Base-by-base conservation (phyloP, 1,284 basidiomycete species). In the Ganoderma lucidum region DNA sequence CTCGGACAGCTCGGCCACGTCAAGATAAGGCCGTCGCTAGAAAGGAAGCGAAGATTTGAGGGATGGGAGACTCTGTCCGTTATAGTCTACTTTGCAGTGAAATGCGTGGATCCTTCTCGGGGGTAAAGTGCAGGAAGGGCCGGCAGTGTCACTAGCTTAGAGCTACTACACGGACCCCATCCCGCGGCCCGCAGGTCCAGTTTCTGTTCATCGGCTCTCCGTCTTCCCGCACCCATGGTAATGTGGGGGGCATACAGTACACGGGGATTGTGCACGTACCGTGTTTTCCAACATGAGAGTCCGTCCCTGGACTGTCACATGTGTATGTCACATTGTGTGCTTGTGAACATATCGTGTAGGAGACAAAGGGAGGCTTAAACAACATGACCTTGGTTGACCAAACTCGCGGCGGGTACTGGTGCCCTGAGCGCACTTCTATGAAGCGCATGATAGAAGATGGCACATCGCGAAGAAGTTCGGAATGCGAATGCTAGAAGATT, bases 121-220 rank as follows among this genome's bases (percentile, higher is more conserved):
- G 19, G 55, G 55, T 37, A 5, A 32, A 35, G 17, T 6, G 32
- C 8, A 9, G 0, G 28, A 35, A 56, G 30, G 53, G 32, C 55
- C 17, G 32, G 35, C 35, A 35, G 35, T 35, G 35, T 35, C 8
- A 35, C 35, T 23, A 23, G 23, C 23, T 14, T 32, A 55, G 45
- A 15, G 28, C 15, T 39, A 39, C 56, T 35, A 12, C n/a, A 23
- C 56, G 35, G 12, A 28, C 41, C 60, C 15, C 60, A 8, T 19
- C 58, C 41, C 37, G 51, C 48, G 62, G 60, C 42, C 63, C n/a
- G 63, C 35, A 19, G 30, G 42, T 32, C 67, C 65, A 69, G 42
- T 35, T 19, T 69, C 71, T 37, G 42, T 63, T 64, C 66, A 44
- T 66, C 71, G 71, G 71, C 67, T 69, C 71, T 48, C 71, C 71